Conservation (phyloP, 2,329 filamentous ascomycete species). For the Malbranchea cinnamomea region DNA sequence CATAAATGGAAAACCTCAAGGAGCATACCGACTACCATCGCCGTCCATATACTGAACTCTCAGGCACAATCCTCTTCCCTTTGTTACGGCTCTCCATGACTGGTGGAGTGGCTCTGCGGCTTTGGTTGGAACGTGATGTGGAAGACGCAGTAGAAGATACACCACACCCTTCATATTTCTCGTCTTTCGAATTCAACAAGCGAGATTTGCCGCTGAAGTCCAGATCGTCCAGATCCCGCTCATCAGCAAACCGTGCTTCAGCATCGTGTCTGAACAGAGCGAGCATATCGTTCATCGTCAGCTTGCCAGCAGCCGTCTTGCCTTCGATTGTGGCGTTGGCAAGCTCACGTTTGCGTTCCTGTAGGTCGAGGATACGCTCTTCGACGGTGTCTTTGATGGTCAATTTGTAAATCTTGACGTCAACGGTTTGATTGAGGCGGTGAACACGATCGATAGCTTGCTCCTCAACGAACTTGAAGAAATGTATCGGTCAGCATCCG, state of each 20-base stretch:
- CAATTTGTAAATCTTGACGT: constrained; percentile 90
- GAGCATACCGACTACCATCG: constrained; percentile 17
- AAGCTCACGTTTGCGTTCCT: constrained; percentile 82
- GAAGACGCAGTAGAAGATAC: constrained; percentile 8
- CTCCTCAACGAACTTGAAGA: constrained; percentile 76
- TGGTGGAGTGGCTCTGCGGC: constrained; percentile 11
- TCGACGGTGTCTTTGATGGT: constrained; percentile 79
- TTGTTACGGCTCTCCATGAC: constrained; percentile 10
- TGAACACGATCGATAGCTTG: constrained; percentile 98
- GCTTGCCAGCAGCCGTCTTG: constrained; percentile 60
- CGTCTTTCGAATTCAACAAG: constrained; percentile 15
- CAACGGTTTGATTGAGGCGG: constrained; percentile 88
- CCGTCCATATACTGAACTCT: constrained; percentile 17
- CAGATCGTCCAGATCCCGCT: constrained; percentile 11
- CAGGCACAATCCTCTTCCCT: constrained; percentile 9
- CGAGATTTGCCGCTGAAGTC: constrained; percentile 20
- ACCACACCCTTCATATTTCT: constrained; percentile 9
- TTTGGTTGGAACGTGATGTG: constrained; percentile 12
- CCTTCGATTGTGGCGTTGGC: constrained; percentile 85
- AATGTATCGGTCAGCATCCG: constrained; percentile 9
- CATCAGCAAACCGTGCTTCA: constrained; percentile 33
- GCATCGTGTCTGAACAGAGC: constrained; percentile 67
- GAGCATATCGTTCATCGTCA: constrained; percentile 87
- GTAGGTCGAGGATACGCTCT: constrained; percentile 83
- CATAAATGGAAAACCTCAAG: too few species aligned